These are phyloP conservation scores for Botryosphaeria dothidea DNA, from an alignment of 2,329 filamentous ascomycete genomes.

Conservation along the genomic window DNA sequence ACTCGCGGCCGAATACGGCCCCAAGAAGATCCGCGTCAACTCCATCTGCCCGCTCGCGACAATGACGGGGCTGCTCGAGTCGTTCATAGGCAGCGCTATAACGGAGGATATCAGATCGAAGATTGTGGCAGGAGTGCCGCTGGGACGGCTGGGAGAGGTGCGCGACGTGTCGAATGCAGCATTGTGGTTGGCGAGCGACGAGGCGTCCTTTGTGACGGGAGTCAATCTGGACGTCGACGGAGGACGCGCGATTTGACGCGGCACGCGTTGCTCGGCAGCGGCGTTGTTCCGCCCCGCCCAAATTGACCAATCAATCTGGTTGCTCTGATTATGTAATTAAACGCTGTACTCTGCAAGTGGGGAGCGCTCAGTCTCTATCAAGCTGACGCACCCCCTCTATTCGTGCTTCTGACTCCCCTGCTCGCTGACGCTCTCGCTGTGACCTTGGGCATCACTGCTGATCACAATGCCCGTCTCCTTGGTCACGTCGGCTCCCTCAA, in stretches of 20 bases:
- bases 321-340: background rate
- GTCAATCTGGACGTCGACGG: conserved; percentile 45
- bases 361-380: background rate
- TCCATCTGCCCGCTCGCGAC: conserved; percentile 69
- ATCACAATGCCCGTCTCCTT: conserved; percentile 7
- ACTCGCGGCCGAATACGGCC: conserved; percentile 72
- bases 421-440: background rate
- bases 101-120: conserved; percentile 57
- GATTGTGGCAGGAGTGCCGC: conserved; percentile 58
- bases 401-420: background rate
- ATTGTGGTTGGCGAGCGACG: conserved; percentile 59
- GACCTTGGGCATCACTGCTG: background rate
- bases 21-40: conserved; percentile 72
- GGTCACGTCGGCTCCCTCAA: conserved; percentile 16
- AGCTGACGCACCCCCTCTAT: background rate
- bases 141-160: conserved; percentile 60
- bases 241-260: conserved; percentile 26
- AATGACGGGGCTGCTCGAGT: conserved; percentile 63
- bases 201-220: conserved; percentile 62
- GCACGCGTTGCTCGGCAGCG: conserved; percentile 24
- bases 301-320: background rate
- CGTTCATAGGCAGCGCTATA: conserved; percentile 62
- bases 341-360: background rate
- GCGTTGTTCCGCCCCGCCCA: background rate
- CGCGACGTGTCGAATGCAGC: conserved; percentile 61